phyloP scores from a whole-genome alignment of 768 basidiomycete genomes.

The Antrodiella citrinella region DNA sequence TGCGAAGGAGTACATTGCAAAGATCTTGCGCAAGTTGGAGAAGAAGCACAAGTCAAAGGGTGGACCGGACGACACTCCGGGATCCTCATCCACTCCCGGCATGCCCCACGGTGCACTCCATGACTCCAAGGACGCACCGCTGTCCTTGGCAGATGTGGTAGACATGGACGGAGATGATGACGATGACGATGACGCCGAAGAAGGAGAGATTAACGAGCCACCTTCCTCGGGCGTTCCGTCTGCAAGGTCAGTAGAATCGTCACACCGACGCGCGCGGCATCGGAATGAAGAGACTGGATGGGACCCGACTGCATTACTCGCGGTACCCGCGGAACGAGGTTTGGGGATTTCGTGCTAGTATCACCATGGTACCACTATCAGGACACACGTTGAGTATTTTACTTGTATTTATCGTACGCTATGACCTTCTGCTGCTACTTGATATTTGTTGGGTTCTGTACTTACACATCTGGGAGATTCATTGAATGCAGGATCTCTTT shows the following conservation, averaged over 20 bases:
- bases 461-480: neutral
- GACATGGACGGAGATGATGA: conserved; percentile 32
- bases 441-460: neutral
- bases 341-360: neutral
- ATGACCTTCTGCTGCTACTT: neutral
- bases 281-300: conserved; percentile 17
- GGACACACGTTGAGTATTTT: neutral
- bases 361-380: neutral
- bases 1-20: conserved; percentile 82
- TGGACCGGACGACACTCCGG: conserved; percentile 2
- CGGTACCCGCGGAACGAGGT: neutral
- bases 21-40: conserved; percentile 63
- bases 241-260: conserved; percentile 7
- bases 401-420: neutral
- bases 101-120: neutral
- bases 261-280: conserved; percentile 14
- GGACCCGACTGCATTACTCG: conserved; percentile 1
- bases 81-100: conserved; percentile 3
- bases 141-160: conserved; percentile 33
- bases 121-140: conserved; percentile 27
- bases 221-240: conserved; percentile 1
- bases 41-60: conserved; percentile 27
- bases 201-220: conserved; percentile 15
- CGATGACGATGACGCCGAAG: conserved; percentile 15
- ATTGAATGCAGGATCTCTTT: too few species aligned